These are phyloP conservation scores for Eucalyptus coolabah DNA, from an alignment of 345 rosid species.

Conservation along the genomic window DNA sequence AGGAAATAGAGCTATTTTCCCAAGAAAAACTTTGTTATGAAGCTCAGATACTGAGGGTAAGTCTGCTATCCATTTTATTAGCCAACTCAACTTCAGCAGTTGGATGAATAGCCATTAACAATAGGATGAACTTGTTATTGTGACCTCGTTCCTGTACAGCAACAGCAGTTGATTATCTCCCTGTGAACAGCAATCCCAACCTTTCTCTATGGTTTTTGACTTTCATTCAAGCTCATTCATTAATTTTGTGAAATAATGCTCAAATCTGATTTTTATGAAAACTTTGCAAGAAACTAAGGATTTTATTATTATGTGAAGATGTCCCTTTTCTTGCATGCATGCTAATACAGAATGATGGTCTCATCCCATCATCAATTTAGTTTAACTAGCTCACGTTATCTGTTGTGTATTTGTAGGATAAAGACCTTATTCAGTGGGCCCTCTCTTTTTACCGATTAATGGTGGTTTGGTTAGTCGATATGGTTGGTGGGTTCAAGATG, in stretches of 20 bases:
- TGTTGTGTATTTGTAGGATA: constrained; percentile 39
- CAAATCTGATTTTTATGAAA: neutral
- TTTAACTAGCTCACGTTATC: neutral
- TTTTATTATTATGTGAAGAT: neutral
- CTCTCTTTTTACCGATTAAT: constrained; percentile 81
- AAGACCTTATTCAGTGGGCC: constrained; percentile 64
- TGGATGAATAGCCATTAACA: neutral
- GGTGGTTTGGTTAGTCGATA: constrained; percentile 81
- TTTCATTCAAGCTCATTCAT: neutral
- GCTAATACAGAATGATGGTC: neutral
- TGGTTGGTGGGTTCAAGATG: constrained; percentile 96
- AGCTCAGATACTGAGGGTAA: constrained; percentile 92
- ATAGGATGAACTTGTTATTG: neutral
- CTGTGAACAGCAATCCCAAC: neutral
- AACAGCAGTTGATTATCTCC: neutral
- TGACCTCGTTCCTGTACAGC: neutral
- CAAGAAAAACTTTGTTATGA: constrained; percentile 95
- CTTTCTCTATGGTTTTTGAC: neutral
- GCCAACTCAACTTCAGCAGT: neutral
- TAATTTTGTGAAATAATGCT: neutral
- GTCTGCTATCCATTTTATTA: neutral
- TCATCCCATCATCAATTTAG: neutral
- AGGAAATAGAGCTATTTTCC: constrained; percentile 59
- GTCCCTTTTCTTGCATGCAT: neutral
- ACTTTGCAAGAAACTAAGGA: neutral